Base-by-base conservation (phyloP, 2,329 filamentous ascomycete species). In the Colletotrichum sp. region DNA sequence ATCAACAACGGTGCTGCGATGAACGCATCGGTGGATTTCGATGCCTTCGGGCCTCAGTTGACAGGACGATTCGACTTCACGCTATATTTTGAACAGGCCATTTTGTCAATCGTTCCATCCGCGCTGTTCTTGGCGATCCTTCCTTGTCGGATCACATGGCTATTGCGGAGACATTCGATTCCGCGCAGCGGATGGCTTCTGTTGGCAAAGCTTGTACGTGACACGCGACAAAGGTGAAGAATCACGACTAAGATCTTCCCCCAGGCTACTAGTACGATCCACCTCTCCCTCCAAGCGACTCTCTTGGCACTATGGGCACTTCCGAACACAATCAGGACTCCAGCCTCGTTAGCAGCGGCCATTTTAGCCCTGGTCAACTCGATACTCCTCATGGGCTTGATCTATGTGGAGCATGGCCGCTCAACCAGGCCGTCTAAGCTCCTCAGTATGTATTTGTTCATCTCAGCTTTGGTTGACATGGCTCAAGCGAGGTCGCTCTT, bases 381-480 rank as follows among this genome's bases (percentile, higher is more conserved):
- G 2, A 54, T 83, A 2, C 76, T 77, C 18, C 73, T 82, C 5
- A 63, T 79, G 6, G 51, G 76, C 0, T 65, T 86, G 6, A 83
- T 83, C 1, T 83, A 78, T 59, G 34, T 75, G 2, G 84, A 86
- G 68, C 84, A 87, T 71, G 73, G 76, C 15, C 79, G 78, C 8
- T 79, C 82, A 3, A 74, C 76, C 1, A 77, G 79, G 21, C 82
- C 84, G 0, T 83, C 83, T 1, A 75, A 79, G 0, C 55, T 85
- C 1, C 75, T 85, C 24, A 78, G 75, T 51, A 24, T 72, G 11
- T 85, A 80, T 47, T 76, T 85, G 6, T 73, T 82, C 24, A 63
- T 79, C n/a, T 80, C 81, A 0, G 71, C 80, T 5, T 59, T 84
- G 27, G 80, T 83, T 34, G 83, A 84, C 31, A 75, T 81, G 24